Evolutionary conservation across 1,284 basidiomycete species (phyloP), one percentile per base, ranked within the genome.

Genomic region (Fomes fomentarius): DNA sequence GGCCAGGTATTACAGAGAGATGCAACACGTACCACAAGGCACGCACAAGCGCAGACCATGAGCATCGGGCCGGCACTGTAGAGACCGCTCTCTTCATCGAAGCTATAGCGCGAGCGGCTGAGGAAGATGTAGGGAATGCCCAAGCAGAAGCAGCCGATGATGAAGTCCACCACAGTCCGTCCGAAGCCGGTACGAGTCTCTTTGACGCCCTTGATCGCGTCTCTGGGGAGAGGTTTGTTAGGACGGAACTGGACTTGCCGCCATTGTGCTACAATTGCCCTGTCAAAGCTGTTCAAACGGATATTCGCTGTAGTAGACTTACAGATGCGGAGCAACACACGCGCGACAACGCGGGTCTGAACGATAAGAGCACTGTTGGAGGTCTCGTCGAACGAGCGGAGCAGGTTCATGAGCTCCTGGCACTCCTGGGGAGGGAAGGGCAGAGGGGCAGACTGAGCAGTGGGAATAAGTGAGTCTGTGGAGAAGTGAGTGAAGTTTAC

Each of bases 381-480:
- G 12, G 67, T 65, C 6, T 73, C 64, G 28, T 79, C 76, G 12
- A 81, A 82, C 19, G 82, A 77, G 37, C 76, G 76, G 38, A 91
- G 73, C n/a, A 91, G 68, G 14, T 70, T 74, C 68, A 83, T 78
- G 40, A 91, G 74, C 58, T 90, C 85, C 47, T 86, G 82, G 62
- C 87, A 91, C 65, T 91, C 89, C 10, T 83, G 82, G 49, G 84
- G 86, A 8, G 76, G 77, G 66, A 91, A 91, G 0, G 89, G 87
- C 0, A 87, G 79, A 2, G 80, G 75, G 10, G 79, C 68, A 3
- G 75, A 72, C 35, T 77, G 74, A 8, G 82, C 73, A 15, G 85
- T 77, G 2, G 85, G 83, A 8, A 89, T 76, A 14, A 91, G 68
- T 43, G 83, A 84, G 63, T 91, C 89, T 83, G 35, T 17, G 31